Evolutionary conservation across 73 alveolate genomes (phyloP), one percentile per base, ranked within the genome.

Genomic region (Diophrys appendiculata): DNA sequence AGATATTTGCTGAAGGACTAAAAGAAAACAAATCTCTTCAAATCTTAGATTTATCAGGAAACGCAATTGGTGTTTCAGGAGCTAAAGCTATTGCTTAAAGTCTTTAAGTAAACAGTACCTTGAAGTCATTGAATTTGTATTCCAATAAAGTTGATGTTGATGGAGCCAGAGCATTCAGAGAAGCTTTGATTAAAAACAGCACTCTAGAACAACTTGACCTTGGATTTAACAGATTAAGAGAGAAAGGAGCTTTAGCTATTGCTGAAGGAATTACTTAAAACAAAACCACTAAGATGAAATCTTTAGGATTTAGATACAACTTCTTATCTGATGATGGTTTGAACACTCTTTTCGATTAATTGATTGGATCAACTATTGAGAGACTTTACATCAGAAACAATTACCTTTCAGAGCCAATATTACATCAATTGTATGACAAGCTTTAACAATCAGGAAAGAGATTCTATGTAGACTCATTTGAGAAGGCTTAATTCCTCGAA

Each of bases 121-220:
- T 96, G 11, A 88, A 90, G 88, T 69, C 78, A 28, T 77, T 96
- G 64, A 96, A 94, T 85, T 87, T 96, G 76, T 96, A 78, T 90
- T 91, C 89, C 68, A 96, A 96, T 91, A 85, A 90, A 68, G 87
- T 94, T 71, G 99, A 95, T 85, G 98, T 96, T 56, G 97, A 96
- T 82, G 99, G 99, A 26, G 98, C 99, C 1, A 92, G 98, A 88
- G 88, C 95, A 65, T 70, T 96, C 26, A 92, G 92, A 65, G 91
- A 90, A 53, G 88, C 96, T 34, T 76, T 96, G n/a, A 71, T 84
- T 56, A 93, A 78, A 27, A 96, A 96, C 82, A 89, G 70, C 28
- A 72, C 90, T 27, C 54, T 96, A 25, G 97, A 92, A 76, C 84
- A 87, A 83, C 55, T 96, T 1, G 99, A 96, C 82, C 77, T 94